A percentile compares a stretch with the other conserved stretches of the same genome.
phyloP scores from a whole-genome alignment of 2,329 filamentous ascomycete species.

The Sclerotinia borealis region DNA sequence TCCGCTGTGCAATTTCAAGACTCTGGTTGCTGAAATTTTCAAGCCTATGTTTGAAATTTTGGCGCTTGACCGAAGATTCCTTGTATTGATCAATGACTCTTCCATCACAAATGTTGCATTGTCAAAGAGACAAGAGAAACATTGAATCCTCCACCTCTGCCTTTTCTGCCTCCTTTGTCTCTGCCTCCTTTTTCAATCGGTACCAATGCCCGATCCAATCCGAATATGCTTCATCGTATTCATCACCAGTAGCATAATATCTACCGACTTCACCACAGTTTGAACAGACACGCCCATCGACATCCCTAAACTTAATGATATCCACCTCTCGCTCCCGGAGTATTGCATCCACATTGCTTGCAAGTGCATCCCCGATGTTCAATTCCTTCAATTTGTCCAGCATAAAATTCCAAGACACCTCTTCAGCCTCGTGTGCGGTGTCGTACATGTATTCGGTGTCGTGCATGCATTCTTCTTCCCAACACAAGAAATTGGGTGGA shows the following conservation, averaged over 20 bases:
- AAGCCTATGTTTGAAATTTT: too few species aligned
- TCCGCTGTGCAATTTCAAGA: too few species aligned
- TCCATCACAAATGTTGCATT: fast-evolving
- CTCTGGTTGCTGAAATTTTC: too few species aligned
- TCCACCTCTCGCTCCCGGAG: neutral
- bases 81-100: fast-evolving
- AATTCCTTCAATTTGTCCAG: neutral
- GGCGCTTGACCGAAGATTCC: neutral
- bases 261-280: neutral
- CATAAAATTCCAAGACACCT: neutral
- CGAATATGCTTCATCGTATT: neutral
- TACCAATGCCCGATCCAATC: too few species aligned
- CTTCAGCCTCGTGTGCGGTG: neutral
- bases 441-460: fast-evolving
- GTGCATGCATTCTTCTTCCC: neutral
- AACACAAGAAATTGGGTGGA: neutral
- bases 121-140: neutral
- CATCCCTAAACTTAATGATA: neutral
- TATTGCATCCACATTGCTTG: neutral
- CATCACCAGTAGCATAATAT: neutral
- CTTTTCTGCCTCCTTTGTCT: neutral
- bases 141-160: neutral
- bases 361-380: fast-evolving
- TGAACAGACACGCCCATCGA: neutral
- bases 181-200: too few species aligned